Conservation (phyloP, 768 basidiomycete species). For the Collybia mongolica region DNA sequence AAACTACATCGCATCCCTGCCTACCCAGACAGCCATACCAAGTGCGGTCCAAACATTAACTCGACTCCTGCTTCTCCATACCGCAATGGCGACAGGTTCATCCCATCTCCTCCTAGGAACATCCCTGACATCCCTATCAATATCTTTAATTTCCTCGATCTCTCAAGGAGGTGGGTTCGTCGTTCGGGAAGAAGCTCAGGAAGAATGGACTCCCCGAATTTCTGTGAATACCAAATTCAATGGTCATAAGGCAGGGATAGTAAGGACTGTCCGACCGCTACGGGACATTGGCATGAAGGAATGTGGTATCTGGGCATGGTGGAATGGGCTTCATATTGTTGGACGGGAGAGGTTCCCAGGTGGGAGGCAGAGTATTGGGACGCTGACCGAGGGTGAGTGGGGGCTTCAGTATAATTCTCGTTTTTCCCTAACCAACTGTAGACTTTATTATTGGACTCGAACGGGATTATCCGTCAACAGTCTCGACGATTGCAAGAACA, state of each 20-base stretch:
- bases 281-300: slow-evolving; percentile 78
- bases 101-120: slow-evolving; percentile 82
- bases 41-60: slow-evolving; percentile 57
- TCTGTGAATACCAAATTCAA: slow-evolving; percentile 8
- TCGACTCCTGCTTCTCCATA: slow-evolving; percentile 69
- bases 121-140: slow-evolving; percentile 74
- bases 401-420: neutral
- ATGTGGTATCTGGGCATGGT: slow-evolving; percentile 76
- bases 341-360: slow-evolving; percentile 45
- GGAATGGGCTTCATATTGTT: slow-evolving; percentile 54
- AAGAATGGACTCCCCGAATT: slow-evolving; percentile 56
- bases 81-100: slow-evolving; percentile 53
- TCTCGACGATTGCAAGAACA: slow-evolving; percentile 79
- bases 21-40: slow-evolving; percentile 70
- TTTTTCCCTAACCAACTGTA: slow-evolving; percentile 20
- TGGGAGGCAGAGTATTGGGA: slow-evolving; percentile 57
- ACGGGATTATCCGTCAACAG: slow-evolving; percentile 82
- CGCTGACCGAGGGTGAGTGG: slow-evolving; percentile 65
- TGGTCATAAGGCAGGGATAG: slow-evolving; percentile 12
- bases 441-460: slow-evolving; percentile 83
- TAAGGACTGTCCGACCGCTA: slow-evolving; percentile 66
- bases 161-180: slow-evolving; percentile 76
- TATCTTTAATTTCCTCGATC: slow-evolving; percentile 71
- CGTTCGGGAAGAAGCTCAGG: slow-evolving; percentile 65
- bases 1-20: slow-evolving; percentile 61